Percentiles rank a stretch among this genome's conserved stretches.
Conservation (phyloP, 1,284 basidiomycete species). For the Cronartium ribicola region DNA sequence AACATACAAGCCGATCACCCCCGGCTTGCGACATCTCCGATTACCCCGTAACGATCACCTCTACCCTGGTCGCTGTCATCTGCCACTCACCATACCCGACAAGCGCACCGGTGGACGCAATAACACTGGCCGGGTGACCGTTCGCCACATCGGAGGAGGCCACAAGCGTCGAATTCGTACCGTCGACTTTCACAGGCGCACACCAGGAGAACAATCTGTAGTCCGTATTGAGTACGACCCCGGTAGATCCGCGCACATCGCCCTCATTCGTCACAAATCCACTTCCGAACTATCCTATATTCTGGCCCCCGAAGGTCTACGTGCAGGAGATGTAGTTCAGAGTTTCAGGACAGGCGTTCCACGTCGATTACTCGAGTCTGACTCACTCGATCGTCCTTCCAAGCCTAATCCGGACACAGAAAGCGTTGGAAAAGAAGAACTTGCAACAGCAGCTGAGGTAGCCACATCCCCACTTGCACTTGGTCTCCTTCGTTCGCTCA, state of each 20-base stretch:
- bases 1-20: slow-evolving; percentile 33
- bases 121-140: slow-evolving; percentile 72
- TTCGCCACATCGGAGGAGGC: slow-evolving; percentile 82
- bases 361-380: slow-evolving; percentile 33
- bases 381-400: slow-evolving; percentile 26
- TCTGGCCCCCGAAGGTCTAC: slow-evolving; percentile 80
- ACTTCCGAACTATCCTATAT: slow-evolving; percentile 65
- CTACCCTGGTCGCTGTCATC: slow-evolving; percentile 74
- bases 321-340: slow-evolving; percentile 81
- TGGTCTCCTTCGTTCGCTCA: slow-evolving; percentile 77
- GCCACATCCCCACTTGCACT: slow-evolving; percentile 60
- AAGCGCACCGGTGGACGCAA: slow-evolving; percentile 85
- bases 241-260: slow-evolving; percentile 86
- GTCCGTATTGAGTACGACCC: slow-evolving; percentile 96
- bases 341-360: slow-evolving; percentile 63
- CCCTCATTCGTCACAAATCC: slow-evolving; percentile 63
- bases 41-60: slow-evolving; percentile 75
- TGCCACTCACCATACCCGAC: slow-evolving; percentile 75
- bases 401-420: background rate
- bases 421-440: background rate
- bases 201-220: slow-evolving; percentile 77
- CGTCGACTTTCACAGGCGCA: slow-evolving; percentile 76
- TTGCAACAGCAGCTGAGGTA: slow-evolving; percentile 26
- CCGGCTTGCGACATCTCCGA: slow-evolving; percentile 73
- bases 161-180: slow-evolving; percentile 79